Percentiles rank a stretch among this genome's conserved stretches.
Conservation (phyloP, 768 basidiomycete genomes). For the Lactifluus rugatus region DNA sequence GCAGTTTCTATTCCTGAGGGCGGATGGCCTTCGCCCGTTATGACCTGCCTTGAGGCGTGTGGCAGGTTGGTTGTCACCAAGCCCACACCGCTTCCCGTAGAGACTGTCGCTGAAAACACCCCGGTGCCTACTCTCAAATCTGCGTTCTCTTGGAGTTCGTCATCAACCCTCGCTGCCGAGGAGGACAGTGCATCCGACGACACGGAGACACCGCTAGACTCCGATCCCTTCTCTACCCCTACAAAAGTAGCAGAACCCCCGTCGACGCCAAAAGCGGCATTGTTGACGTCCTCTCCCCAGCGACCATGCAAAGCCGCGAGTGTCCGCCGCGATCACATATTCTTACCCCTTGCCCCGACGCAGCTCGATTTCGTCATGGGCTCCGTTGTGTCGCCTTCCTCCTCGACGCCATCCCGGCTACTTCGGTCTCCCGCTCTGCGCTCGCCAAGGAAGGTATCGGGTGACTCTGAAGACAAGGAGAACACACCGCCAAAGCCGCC, state of each 20-base stretch:
- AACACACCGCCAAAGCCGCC: conserved; percentile 39
- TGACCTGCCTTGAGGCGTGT: conserved; percentile 26
- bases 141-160: conserved; percentile 9
- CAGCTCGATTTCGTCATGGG: conserved; percentile 14
- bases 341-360: conserved; percentile 11
- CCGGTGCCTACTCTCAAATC: not conserved
- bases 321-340: not conserved
- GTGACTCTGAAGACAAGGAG: conserved; percentile 42
- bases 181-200: conserved; percentile 11
- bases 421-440: conserved; percentile 15
- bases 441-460: conserved; percentile 22
- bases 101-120: not conserved
- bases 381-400: not conserved
- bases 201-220: not conserved
- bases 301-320: conserved; percentile 17
- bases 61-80: conserved; percentile 12
- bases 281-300: conserved; percentile 6
- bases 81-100: not conserved
- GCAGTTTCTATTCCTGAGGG: conserved; percentile 31
- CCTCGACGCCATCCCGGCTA: conserved; percentile 16
- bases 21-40: conserved; percentile 48
- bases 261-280: conserved; percentile 11
- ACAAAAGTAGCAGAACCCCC: not conserved
- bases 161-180: conserved; percentile 14
- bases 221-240: not conserved